phyloP scores from a whole-genome alignment of 208 protist genomes.

The Crithidia brevicula region DNA sequence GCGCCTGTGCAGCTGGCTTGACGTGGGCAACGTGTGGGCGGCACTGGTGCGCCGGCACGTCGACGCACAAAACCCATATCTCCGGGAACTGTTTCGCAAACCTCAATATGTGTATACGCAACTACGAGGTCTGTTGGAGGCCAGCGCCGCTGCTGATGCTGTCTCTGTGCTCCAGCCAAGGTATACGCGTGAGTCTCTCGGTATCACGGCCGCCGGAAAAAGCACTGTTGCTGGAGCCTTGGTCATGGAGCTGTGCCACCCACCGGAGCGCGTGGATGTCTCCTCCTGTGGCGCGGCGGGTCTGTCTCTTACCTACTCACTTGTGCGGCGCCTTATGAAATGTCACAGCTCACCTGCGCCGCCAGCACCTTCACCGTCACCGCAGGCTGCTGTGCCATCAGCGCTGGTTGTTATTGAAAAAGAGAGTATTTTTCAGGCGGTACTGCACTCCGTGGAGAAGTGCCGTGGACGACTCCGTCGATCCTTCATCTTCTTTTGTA shows the following conservation, averaged over 20 bases:
- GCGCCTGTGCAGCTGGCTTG: conserved; percentile 37
- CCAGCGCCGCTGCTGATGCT: not conserved
- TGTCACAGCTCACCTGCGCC: conserved; percentile 11
- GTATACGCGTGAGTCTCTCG: conserved; percentile 58
- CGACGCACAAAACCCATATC: not conserved
- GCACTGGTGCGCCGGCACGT: not conserved
- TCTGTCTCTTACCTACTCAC: conserved; percentile 22
- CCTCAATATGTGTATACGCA: conserved; percentile 1
- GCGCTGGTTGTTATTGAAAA: conserved; percentile 83
- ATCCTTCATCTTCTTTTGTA: conserved; percentile 56
- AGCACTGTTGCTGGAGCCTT: conserved; percentile 44
- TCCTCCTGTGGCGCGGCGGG: conserved; percentile 3
- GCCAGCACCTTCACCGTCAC: not conserved
- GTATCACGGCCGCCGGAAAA: conserved; percentile 44
- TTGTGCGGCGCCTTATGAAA: conserved; percentile 18
- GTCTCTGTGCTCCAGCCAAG: not conserved
- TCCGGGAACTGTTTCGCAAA: conserved; percentile 7
- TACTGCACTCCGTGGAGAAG: conserved; percentile 28
- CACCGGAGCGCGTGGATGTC: conserved; percentile 15
- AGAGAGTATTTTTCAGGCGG: conserved; percentile 59
- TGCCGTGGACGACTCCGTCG: not conserved
- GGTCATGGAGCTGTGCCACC: conserved; percentile 25
- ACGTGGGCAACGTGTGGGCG: conserved; percentile 5
- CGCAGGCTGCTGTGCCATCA: not conserved
- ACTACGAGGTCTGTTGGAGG: not conserved